Conservation (phyloP, 139 green algal genomes). For the Chlamydomonas eustigma region DNA sequence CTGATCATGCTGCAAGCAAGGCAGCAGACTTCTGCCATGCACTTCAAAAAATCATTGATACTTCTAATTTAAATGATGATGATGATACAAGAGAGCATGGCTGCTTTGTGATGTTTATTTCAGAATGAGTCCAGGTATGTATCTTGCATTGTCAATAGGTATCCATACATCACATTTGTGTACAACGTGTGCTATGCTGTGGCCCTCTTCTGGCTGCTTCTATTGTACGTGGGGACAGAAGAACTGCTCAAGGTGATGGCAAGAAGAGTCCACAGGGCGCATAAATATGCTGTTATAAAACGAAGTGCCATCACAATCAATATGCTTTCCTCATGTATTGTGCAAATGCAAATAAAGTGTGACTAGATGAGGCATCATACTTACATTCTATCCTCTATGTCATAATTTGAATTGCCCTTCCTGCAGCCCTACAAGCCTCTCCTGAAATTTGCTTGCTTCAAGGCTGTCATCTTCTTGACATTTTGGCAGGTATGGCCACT, state of each 20-base stretch:
- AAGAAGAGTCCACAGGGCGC: no score
- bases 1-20: no score
- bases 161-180: slow-evolving; percentile 80
- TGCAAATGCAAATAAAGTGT: no score
- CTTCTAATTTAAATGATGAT: neutral
- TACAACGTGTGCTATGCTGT: slow-evolving; percentile 94
- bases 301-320: no score
- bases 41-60: no score
- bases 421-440: slow-evolving; percentile 82
- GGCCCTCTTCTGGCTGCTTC: slow-evolving; percentile 85
- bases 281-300: no score
- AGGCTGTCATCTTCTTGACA: slow-evolving; percentile 94
- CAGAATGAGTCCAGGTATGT: neutral
- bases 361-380: no score
- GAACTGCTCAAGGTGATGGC: slow-evolving; percentile 72
- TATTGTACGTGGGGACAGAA: slow-evolving; percentile 93
- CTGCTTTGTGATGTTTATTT: neutral
- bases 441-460: slow-evolving; percentile 94
- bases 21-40: no score
- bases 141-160: slow-evolving; percentile 36
- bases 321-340: no score
- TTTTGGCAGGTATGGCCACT: slow-evolving; percentile 88
- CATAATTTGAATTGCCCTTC: neutral
- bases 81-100: neutral
- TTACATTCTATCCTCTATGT: no score